These are phyloP conservation scores for Tephrocybe sp. DNA, from an alignment of 768 basidiomycete species.

Conservation along the genomic window DNA sequence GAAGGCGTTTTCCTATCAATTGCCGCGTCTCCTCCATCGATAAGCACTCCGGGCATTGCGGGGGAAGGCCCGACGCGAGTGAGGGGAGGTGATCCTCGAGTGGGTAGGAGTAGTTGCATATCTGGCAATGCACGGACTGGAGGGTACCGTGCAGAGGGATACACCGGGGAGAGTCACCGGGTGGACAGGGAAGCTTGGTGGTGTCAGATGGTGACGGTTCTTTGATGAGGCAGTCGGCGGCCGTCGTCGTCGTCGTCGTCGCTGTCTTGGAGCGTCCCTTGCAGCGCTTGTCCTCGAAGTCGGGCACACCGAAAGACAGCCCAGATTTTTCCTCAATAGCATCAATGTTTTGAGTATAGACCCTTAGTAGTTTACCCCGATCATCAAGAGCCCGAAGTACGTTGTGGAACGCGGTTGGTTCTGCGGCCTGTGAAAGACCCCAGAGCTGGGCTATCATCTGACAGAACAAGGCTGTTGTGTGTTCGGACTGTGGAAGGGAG, in stretches of 20 bases:
- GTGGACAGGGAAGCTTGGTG: slow-evolving; percentile 48
- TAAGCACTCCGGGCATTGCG: slow-evolving; percentile 80
- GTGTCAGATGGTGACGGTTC: slow-evolving; percentile 17
- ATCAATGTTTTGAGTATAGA: slow-evolving; percentile 95
- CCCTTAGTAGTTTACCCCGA: slow-evolving; percentile 73
- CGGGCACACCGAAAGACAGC: slow-evolving; percentile 82
- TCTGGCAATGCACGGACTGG: slow-evolving; percentile 75
- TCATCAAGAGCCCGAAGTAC: slow-evolving; percentile 75
- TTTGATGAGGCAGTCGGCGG: slow-evolving; percentile 14
- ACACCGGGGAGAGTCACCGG: slow-evolving; percentile 68
- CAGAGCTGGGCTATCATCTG: slow-evolving; percentile 89
- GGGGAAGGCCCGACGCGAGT: slow-evolving; percentile 61
- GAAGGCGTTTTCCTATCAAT: slow-evolving; percentile 73
- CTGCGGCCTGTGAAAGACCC: slow-evolving; percentile 65
- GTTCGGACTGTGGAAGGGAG: slow-evolving; percentile 59
- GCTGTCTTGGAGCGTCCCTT: slow-evolving; percentile 53
- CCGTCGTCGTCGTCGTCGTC: slow-evolving; percentile 25
- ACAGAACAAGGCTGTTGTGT: slow-evolving; percentile 76
- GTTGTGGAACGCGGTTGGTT: slow-evolving; percentile 81
- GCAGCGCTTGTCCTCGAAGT: slow-evolving; percentile 56
- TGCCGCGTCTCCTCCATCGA: slow-evolving; percentile 68
- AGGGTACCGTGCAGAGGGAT: slow-evolving; percentile 92
- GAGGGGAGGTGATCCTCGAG: slow-evolving; percentile 60
- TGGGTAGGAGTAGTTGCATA: slow-evolving; percentile 73
- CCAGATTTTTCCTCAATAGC: slow-evolving; percentile 87